Conservation (phyloP, 495 filamentous ascomycete species). For the Darksidea phi region DNA sequence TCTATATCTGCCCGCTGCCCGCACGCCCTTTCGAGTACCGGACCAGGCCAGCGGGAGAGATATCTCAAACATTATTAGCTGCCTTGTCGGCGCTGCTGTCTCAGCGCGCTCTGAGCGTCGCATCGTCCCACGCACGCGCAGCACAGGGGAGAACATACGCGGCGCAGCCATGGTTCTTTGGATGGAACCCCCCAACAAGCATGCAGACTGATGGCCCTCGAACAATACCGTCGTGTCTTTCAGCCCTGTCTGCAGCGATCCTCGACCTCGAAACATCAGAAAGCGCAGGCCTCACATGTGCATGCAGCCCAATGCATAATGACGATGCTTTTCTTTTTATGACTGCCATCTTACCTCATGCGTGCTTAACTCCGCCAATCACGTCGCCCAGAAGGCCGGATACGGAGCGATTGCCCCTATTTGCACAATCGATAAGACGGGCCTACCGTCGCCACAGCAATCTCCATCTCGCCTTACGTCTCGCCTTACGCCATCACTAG, state of each 20-base stretch:
- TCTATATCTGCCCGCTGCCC: conserved; percentile 1
- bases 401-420: conserved; percentile 24
- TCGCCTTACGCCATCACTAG: conserved; percentile 8
- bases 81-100: background rate
- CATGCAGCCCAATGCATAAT: conserved; percentile 20
- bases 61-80: conserved; percentile 9
- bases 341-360: conserved; percentile 3
- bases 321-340: conserved; percentile 1
- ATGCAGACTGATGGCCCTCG: too few species aligned
- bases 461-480: conserved; percentile 7
- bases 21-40: background rate
- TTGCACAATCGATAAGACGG: conserved; percentile 17
- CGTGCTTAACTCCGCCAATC: conserved; percentile 30
- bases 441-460: conserved; percentile 18
- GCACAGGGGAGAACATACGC: background rate
- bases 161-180: background rate
- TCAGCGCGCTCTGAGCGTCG: background rate
- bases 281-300: background rate
- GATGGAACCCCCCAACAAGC: too few species aligned
- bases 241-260: background rate
- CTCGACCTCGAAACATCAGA: background rate
- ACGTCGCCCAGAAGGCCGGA: background rate
- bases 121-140: background rate
- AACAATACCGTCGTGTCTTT: background rate
- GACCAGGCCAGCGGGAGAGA: conserved; percentile 21